These are phyloP conservation scores for Rhododendron henanense DNA, from an alignment of 148 eudicot species.

Conservation along the genomic window DNA sequence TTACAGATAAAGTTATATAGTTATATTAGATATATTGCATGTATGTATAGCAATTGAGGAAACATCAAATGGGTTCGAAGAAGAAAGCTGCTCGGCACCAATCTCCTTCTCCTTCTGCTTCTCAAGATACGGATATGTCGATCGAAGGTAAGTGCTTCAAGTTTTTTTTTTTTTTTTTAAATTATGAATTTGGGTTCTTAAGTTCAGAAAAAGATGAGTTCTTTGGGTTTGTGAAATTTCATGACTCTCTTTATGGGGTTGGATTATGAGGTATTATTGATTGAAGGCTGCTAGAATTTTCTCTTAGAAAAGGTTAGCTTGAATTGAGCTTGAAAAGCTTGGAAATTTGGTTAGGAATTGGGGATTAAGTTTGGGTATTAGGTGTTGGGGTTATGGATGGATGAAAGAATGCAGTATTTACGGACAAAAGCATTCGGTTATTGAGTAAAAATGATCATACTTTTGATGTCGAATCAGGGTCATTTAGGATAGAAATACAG, in stretches of 20 bases:
- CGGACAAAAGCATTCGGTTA: not conserved
- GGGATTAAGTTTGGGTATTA: not conserved
- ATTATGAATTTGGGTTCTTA: not conserved
- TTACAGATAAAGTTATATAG: not conserved
- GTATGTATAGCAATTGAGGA: not conserved
- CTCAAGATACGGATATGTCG: conserved; percentile 12
- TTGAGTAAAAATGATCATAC: not conserved
- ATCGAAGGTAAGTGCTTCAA: conserved; percentile 11
- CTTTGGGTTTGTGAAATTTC: not conserved
- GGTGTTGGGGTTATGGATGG: not conserved
- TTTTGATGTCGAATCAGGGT: not conserved
- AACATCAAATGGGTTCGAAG: conserved; percentile 13
- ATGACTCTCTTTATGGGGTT: not conserved
- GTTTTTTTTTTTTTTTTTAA: not conserved
- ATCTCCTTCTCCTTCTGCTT: conserved; percentile 14
- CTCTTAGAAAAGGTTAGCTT: not conserved
- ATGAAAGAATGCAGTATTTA: not conserved
- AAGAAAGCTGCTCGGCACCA: not conserved
- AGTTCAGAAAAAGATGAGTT: not conserved
- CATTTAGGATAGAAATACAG: not conserved
- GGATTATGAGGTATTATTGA: not conserved
- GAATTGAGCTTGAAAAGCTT: not conserved
- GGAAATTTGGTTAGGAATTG: not conserved
- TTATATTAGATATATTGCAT: not conserved
- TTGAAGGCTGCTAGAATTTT: not conserved